Evolutionary conservation across 345 rosid species (phyloP).

Genomic region (Rhodomyrtus tomentosa): DNA sequence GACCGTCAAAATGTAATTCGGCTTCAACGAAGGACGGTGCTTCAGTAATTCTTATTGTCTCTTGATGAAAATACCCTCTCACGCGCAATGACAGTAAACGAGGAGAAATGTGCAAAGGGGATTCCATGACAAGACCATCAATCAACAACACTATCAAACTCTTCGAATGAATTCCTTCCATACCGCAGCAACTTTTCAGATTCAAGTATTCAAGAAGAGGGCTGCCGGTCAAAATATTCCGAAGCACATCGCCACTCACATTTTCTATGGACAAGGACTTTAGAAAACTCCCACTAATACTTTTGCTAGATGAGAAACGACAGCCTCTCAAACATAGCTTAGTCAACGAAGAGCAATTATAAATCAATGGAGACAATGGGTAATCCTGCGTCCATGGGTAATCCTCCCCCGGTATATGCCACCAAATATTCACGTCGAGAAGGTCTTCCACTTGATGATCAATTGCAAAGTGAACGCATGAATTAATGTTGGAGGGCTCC

Average conservation of each 20-base stretch:
- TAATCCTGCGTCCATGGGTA: too few relatives aligned
- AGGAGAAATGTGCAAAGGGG: not conserved
- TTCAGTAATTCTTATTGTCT: not conserved
- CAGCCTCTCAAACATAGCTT: not conserved
- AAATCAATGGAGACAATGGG: not conserved
- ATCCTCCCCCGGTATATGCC: too few relatives aligned
- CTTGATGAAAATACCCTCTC: not conserved
- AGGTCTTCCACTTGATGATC: too few relatives aligned
- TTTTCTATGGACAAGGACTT: not conserved
- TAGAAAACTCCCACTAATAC: not conserved
- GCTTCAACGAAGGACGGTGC: not conserved
- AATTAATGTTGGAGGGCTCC: not conserved
- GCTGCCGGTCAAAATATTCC: not conserved
- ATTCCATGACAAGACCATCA: not conserved
- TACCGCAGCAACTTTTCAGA: not conserved
- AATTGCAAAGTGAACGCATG: not conserved
- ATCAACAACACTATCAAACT: not conserved
- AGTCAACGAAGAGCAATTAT: not conserved
- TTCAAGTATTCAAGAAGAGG: not conserved
- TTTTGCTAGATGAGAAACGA: not conserved
- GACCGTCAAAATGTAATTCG: not conserved
- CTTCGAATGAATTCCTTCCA: not conserved
- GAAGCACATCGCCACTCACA: not conserved
- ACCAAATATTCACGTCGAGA: too few relatives aligned
- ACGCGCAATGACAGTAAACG: not conserved